Evolutionary conservation across 257 asterid genomes (phyloP), one percentile per base, ranked within the genome.

Genomic region (Petrea volubilis): DNA sequence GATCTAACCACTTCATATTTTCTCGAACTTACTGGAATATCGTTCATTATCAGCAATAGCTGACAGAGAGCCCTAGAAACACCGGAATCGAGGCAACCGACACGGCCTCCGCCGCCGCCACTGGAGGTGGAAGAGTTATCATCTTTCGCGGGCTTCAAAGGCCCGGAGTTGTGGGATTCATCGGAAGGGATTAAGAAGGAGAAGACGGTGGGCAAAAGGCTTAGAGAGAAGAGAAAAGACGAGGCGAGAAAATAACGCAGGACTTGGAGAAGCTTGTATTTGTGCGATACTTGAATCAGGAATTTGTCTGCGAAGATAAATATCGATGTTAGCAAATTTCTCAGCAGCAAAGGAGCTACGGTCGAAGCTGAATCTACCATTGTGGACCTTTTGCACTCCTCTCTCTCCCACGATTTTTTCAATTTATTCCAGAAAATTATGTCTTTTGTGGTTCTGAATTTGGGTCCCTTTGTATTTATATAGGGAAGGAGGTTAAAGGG

Each of bases 21-120:
- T 4, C 97, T 82, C 2, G 98, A 93, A 67, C 92, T 87, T 24
- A 89, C 98, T 6, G 98, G 97, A 41, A 91, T 81, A 34, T 91
- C 94, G 56, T 79, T 93, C 78, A 91, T 86, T n/a, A 93, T 77
- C 6, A 77, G 82, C 60, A 93, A 72, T 24, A 93, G 74, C 67
- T 93, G 98, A 1, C 91, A 81, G 0, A 91, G 89, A 3, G 97
- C 95, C 79, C 98, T 78, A 0, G 84, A 83, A 25, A 91, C 90
- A 10, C 94, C 95, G 15, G 93, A 81, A 29, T 33, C 79, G 3
- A n/a, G n/a, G n/a, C n/a, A n/a, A n/a, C n/a, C 74, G 50, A 60
- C 70, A 5, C 72, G 24, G 21, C 52, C 23, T 6, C 59, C 71
- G 15, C 6, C 80, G 14, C 71, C 83, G 20, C 25, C 69, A 2